A percentile compares a stretch with the other conserved stretches of the same genome.
Conservation (phyloP, 352 stramenopile genomes). For the Saprolegnia diclina region DNA sequence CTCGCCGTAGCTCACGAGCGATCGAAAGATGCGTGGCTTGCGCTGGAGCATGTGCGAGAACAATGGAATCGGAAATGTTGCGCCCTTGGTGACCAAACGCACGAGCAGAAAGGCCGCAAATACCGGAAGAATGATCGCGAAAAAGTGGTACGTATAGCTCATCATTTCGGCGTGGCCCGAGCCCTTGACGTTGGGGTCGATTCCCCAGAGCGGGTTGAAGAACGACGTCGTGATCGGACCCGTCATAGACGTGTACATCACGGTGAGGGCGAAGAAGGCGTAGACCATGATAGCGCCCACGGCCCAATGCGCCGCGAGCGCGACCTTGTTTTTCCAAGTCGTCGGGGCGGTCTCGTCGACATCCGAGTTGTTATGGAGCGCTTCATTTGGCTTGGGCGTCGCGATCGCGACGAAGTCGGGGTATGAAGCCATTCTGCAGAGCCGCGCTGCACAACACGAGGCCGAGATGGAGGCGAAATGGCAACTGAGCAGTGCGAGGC, state of each 20-base stretch:
- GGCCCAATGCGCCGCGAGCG: not conserved
- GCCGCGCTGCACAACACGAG: too few species aligned
- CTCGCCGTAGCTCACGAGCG: conserved; percentile 47
- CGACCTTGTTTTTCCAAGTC: too few species aligned
- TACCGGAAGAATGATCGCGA: conserved; percentile 39
- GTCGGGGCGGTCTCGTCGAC: too few species aligned
- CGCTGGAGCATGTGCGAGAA: conserved; percentile 37
- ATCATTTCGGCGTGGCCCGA: conserved; percentile 44
- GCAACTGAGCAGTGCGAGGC: too few species aligned
- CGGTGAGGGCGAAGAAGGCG: not conserved
- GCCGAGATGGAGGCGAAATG: too few species aligned
- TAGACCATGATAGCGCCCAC: conserved; percentile 1
- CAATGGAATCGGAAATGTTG: not conserved
- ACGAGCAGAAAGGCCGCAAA: conserved; percentile 36
- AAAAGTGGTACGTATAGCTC: conserved; percentile 41
- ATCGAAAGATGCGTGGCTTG: conserved; percentile 32
- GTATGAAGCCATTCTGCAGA: too few species aligned
- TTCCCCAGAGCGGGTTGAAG: not conserved
- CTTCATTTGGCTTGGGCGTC: too few species aligned
- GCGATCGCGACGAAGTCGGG: too few species aligned
- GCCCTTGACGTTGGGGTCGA: not conserved
- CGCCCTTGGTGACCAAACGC: conserved; percentile 34
- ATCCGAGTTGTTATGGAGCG: too few species aligned
- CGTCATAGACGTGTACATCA: not conserved
- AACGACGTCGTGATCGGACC: not conserved